These are phyloP conservation scores for Lactuca saligna DNA, from an alignment of 129 eudicot species.

Conservation along the genomic window DNA sequence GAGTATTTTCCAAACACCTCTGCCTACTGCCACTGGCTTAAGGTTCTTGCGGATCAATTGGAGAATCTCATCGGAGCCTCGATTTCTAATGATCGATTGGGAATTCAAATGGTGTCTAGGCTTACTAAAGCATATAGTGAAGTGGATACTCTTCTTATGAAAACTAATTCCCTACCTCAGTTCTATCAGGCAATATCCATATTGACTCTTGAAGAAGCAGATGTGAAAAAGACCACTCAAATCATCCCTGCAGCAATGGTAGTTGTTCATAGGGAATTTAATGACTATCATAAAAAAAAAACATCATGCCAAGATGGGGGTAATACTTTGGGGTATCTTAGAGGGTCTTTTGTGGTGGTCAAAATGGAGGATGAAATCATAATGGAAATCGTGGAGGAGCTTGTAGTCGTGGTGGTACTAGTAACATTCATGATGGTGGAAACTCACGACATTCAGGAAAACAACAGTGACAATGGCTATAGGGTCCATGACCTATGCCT, in stretches of 20 bases:
- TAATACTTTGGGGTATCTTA: too few species aligned
- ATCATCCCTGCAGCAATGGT: too few species aligned
- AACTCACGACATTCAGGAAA: not conserved
- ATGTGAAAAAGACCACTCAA: too few species aligned
- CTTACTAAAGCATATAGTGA: not conserved
- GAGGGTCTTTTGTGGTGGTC: too few species aligned
- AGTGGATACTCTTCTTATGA: not conserved
- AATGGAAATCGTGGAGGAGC: not conserved
- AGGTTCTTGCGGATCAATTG: not conserved
- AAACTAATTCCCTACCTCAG: too few species aligned
- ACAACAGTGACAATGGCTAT: not conserved
- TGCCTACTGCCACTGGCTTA: not conserved
- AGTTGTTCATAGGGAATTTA: too few species aligned
- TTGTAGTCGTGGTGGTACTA: not conserved
- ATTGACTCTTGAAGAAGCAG: too few species aligned
- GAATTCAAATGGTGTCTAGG: not conserved
- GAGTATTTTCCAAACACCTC: not conserved
- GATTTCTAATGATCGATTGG: not conserved
- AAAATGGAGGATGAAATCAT: not conserved
- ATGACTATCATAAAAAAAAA: too few species aligned
- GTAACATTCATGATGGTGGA: too few species aligned
- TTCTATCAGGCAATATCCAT: too few species aligned
- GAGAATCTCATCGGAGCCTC: not conserved
- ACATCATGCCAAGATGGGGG: too few species aligned
- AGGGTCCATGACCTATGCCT: not conserved